Conservation (phyloP, 805 yeast species). For the Suhomyces tanzawaensis region DNA sequence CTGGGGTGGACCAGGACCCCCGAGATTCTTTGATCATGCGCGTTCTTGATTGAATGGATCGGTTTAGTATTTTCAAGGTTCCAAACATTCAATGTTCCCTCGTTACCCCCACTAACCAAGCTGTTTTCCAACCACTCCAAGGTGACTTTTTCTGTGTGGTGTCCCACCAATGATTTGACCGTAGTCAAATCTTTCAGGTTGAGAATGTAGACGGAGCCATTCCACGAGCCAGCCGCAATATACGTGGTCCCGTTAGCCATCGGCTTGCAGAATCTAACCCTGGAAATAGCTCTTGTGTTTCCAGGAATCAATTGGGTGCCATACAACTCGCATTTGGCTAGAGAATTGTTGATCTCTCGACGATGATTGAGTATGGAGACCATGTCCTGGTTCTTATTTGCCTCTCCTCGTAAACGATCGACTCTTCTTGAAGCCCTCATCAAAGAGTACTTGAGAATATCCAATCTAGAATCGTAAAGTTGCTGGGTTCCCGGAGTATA, state of each 20-base stretch:
- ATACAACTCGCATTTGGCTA: constrained; percentile 39
- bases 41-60: constrained; percentile 16
- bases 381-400: constrained; percentile 30
- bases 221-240: constrained; percentile 80
- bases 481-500: constrained; percentile 73
- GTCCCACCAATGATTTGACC: constrained; percentile 25
- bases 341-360: constrained; percentile 35
- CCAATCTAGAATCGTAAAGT: constrained; percentile 50
- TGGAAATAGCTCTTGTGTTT: constrained; percentile 67
- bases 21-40: constrained; percentile 54
- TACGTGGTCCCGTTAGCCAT: constrained; percentile 16
- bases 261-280: constrained; percentile 43
- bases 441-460: constrained; percentile 54
- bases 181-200: constrained; percentile 36
- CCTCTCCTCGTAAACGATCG: constrained; percentile 24
- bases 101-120: constrained; percentile 37
- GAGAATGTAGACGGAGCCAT: constrained; percentile 63
- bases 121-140: constrained; percentile 56
- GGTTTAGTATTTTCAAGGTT: constrained; percentile 17
- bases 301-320: constrained; percentile 67
- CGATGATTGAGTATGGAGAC: constrained; percentile 46
- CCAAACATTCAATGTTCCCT: constrained; percentile 38
- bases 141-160: constrained; percentile 65
- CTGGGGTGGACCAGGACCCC: constrained; percentile 64
- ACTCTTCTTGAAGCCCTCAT: constrained; percentile 44